A percentile compares a stretch with the other conserved stretches of the same genome.
phyloP scores from a whole-genome alignment of 352 stramenopile genomes.

The Globisporangium lucens region DNA sequence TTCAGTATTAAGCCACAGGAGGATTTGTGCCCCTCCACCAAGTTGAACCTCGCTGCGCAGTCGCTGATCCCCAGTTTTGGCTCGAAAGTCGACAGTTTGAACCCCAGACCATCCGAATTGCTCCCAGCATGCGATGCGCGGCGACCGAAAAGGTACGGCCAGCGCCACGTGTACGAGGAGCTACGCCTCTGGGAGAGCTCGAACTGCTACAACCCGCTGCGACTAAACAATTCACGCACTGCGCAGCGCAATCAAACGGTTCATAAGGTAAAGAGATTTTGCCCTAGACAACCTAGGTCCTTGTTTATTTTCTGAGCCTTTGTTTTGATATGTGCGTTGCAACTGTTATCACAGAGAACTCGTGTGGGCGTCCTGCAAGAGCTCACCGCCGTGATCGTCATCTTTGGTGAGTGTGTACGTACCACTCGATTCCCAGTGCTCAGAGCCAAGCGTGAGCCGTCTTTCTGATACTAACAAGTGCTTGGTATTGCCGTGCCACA shows the following conservation, averaged over 20 bases:
- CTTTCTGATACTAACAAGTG: neutral
- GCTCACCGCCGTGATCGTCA: conserved; percentile 12
- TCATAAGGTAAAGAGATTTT: neutral
- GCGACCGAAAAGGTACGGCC: neutral
- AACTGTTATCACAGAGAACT: neutral
- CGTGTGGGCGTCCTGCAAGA: neutral
- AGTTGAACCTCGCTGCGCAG: neutral
- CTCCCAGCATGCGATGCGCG: neutral
- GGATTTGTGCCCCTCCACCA: neutral
- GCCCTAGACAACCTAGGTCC: too few relatives aligned
- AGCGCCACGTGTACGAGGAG: conserved; percentile 3
- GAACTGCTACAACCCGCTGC: conserved; percentile 5
- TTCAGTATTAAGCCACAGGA: neutral
- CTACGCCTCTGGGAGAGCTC: conserved; percentile 4
- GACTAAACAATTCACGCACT: neutral
- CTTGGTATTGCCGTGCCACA: too few relatives aligned
- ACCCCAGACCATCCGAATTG: neutral
- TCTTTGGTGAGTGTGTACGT: conserved; percentile 23
- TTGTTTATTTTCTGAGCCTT: too few relatives aligned
- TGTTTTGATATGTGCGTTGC: neutral
- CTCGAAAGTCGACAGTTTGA: neutral
- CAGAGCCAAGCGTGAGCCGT: neutral
- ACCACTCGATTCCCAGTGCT: neutral
- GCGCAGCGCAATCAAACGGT: neutral
- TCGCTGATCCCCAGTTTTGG: neutral